Base-by-base conservation (phyloP, 768 basidiomycete species). In the Leucogyrophana mollusca region DNA sequence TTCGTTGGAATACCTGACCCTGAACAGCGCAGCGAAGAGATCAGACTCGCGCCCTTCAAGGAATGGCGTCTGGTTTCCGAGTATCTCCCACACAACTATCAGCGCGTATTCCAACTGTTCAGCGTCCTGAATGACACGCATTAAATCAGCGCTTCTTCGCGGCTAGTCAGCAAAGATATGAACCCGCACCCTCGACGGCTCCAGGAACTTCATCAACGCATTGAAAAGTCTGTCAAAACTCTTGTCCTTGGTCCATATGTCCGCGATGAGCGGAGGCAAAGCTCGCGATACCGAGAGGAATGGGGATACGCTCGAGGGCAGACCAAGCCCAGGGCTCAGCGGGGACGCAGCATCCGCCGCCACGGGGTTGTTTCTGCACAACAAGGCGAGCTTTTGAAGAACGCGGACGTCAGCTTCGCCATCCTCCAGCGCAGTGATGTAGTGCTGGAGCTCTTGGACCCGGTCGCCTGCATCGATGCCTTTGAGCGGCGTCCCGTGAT, bases 11-110 rank as follows among this genome's bases (percentile, higher is more conserved):
- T 85, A 90, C 38, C 93, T 76, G 44, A 91, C 74, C 35, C 70
- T 74, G 54, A 95, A 72, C 35, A 94, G 71, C 40, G 80, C 70
- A 22, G 81, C 74, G 60, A 92, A 87, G 27, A 94, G 64, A 45
- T 87, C 85, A 9, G 80, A 77, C 69, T 94, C 92, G 49, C 78
- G 80, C 36, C 89, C 87, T 61, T 94, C 91, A 10, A 94, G 69
- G 51, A 83, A 77, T 23, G 74, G 64, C 18, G 80, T 73, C 60
- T 92, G 89, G 54, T 85, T 78, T 57, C 85, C 85, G 4, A 94
- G 68, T 59, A 92, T 73, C 64, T 94, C 91, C 87, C 87, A 94
- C 9, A 92, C 58, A 24, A 89, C 72, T 47, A 93, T 86, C 53
- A 94, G 67, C 21, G 82, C 91, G 56, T 90, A 89, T 59, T 87